phyloP scores from a whole-genome alignment of 2,329 filamentous ascomycete genomes.

The Penicillium sp. region DNA sequence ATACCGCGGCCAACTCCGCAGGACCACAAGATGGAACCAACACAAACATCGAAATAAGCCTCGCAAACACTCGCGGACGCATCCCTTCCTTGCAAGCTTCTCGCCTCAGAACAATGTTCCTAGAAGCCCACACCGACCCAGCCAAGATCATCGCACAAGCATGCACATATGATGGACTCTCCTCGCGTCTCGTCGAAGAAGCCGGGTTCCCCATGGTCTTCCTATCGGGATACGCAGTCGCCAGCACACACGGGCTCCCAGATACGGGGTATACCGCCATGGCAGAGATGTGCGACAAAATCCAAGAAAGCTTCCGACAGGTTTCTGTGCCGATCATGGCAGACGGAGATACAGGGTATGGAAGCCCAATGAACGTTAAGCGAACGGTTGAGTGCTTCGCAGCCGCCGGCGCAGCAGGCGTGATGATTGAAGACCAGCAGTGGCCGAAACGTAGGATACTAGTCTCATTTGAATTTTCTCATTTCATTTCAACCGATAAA shows the following conservation, averaged over 20 bases:
- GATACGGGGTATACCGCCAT: slow-evolving; percentile 54
- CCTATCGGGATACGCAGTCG: slow-evolving; percentile 45
- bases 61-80: slow-evolving; percentile 10
- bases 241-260: slow-evolving; percentile 44
- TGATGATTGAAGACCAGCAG: slow-evolving; percentile 52
- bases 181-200: slow-evolving; percentile 47
- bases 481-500: not conserved
- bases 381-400: slow-evolving; percentile 49
- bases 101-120: slow-evolving; percentile 39
- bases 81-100: slow-evolving; percentile 16
- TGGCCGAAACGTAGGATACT: slow-evolving; percentile 49
- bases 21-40: slow-evolving; percentile 10
- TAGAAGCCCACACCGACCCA: slow-evolving; percentile 43
- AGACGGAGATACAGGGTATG: slow-evolving; percentile 53
- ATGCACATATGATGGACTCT: slow-evolving; percentile 48
- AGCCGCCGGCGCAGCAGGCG: slow-evolving; percentile 38
- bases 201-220: slow-evolving; percentile 51
- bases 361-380: slow-evolving; percentile 50
- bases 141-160: slow-evolving; percentile 47
- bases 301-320: slow-evolving; percentile 44
- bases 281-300: slow-evolving; percentile 48
- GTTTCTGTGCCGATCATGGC: slow-evolving; percentile 46
- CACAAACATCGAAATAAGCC: slow-evolving; percentile 1
- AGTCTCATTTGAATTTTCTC: not conserved
- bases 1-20: not conserved